Evolutionary conservation across 2,329 filamentous ascomycete genomes (phyloP).

Genomic region (Lecanoromycetidae sp.): DNA sequence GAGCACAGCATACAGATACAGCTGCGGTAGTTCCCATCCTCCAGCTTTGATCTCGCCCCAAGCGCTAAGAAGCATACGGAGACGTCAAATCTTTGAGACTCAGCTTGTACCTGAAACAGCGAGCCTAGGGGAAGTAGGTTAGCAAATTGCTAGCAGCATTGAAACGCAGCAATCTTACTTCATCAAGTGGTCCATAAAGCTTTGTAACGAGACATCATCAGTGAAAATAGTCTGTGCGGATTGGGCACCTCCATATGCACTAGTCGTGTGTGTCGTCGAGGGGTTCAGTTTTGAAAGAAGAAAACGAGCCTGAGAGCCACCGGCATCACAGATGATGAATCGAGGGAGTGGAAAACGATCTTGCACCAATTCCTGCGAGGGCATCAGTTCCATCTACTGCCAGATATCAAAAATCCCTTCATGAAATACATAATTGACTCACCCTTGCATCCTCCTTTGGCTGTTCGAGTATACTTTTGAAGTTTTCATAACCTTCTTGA

Average conservation of each 20-base stretch:
- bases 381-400: slow-evolving; percentile 15
- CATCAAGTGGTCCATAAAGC: slow-evolving; percentile 99
- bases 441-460: slow-evolving; percentile 95
- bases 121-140: slow-evolving; percentile 13
- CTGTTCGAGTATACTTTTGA: slow-evolving; percentile 72
- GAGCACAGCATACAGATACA: background rate
- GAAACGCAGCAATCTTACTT: slow-evolving; percentile 55
- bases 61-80: background rate
- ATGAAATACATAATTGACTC: slow-evolving; percentile 28
- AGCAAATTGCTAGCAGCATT: background rate
- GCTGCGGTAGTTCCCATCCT: background rate
- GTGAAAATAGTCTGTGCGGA: slow-evolving; percentile 98
- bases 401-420: background rate
- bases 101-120: slow-evolving; percentile 8
- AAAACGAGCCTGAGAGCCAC: slow-evolving; percentile 94
- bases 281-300: slow-evolving; percentile 93
- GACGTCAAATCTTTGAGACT: background rate
- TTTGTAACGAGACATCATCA: slow-evolving; percentile 93
- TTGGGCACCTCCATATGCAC: slow-evolving; percentile 81
- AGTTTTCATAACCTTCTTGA: slow-evolving; percentile 96
- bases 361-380: slow-evolving; percentile 71
- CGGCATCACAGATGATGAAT: slow-evolving; percentile 98
- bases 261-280: slow-evolving; percentile 88
- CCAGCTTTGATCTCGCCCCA: background rate
- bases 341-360: slow-evolving; percentile 96